Evolutionary conservation across 768 basidiomycete genomes (phyloP), one percentile per base, ranked within the genome.

Genomic region (Lentinula edodes): DNA sequence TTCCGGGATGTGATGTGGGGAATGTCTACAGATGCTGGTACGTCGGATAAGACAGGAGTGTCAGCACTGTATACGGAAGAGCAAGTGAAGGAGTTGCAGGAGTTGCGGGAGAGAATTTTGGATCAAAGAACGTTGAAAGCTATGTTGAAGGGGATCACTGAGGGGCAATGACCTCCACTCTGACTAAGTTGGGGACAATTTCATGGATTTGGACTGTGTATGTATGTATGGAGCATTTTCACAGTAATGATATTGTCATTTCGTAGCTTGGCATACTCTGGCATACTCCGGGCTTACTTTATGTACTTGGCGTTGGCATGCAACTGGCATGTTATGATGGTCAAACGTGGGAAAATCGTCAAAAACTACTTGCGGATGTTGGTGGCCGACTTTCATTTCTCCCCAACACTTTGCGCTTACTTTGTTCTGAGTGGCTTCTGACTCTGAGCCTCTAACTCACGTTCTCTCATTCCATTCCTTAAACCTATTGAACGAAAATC

Each of bases 1-100:
- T 97, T 93, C 76, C 75, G 86, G 65, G 87, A 90, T 48, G 76
- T 83, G 20, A 79, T 85, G 53, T 78, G 69, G 78, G 80, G 73
- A 72, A 82, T 79, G 69, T 76, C 78, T 61, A 73, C 74, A 6
- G 76, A 59, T 46, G 39, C 36, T 20, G 28, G 12, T 9, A n/a
- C 36, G 32, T 12, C 36, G 28, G 32, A 48, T n/a, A 56, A 56
- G 34, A 28, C 57, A 15, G 43, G 57, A 35, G 36, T 38, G 12
- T 5, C 54, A 13, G 10, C 28, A n/a, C 18, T 59, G 38, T 59
- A 59, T 23, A 48, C 58, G 76, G 2, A 70, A 64, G 56, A 66
- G 74, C 62, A 72, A 68, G 52, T 72, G 43, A 70, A 71, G 38
- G 71, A 65, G 15, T 63, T 86, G 66, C 76, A 74, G 67, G 76